Percentiles rank a stretch among this genome's conserved stretches.
These are phyloP conservation scores for Coffea eugenioides DNA, from an alignment of 257 asterid genomes.

Conservation along the genomic window DNA sequence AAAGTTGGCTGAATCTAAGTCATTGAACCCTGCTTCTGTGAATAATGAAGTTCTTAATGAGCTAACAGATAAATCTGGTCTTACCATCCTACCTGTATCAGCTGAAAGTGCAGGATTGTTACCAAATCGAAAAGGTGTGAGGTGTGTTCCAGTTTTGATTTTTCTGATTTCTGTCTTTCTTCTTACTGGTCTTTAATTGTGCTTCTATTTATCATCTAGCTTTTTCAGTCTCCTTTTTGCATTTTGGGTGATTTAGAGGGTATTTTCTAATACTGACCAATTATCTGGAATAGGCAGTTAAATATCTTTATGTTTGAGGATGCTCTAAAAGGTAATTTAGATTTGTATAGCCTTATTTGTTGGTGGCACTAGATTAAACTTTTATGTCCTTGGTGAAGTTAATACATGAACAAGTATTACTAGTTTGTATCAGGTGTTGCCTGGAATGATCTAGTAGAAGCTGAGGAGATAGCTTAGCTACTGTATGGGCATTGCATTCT, in stretches of 20 bases:
- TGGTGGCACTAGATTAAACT: neutral
- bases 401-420: neutral
- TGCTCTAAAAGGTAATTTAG: neutral
- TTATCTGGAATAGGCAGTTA: neutral
- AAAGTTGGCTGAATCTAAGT: conserved; percentile 54
- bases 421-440: no score
- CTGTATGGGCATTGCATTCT: neutral
- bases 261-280: neutral
- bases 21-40: conserved; percentile 32
- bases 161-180: neutral
- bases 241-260: neutral
- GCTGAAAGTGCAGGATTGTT: conserved; percentile 80
- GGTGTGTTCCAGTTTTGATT: neutral
- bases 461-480: neutral
- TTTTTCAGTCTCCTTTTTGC: neutral
- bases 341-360: neutral
- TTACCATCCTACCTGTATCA: conserved; percentile 78
- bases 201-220: neutral
- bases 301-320: neutral
- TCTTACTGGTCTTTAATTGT: neutral
- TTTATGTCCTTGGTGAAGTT: neutral
- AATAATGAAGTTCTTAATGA: conserved; percentile 57
- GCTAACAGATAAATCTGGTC: conserved; percentile 78
- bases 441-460: neutral
- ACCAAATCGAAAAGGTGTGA: conserved; percentile 60